Percentiles rank a stretch among this genome's conserved stretches.
phyloP scores from a whole-genome alignment of 164 flowering plant genomes.

The Berberis thunbergii region DNA sequence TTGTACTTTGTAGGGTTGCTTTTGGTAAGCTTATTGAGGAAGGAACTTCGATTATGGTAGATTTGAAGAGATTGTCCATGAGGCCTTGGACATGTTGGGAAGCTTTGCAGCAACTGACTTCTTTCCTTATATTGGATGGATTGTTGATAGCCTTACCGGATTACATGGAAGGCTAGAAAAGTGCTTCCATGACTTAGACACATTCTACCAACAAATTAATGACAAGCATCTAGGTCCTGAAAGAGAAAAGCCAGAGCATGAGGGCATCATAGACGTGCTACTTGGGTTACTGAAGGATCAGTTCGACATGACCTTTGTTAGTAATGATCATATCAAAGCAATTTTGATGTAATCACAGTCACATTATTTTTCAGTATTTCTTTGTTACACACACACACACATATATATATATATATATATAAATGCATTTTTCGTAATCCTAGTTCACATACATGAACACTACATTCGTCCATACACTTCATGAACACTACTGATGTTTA shows the following conservation, averaged over 20 bases:
- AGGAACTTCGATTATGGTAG: constrained; percentile 1
- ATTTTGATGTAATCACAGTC: neutral
- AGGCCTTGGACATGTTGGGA: constrained; percentile 8
- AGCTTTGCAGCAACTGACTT: neutral
- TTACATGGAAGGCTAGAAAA: constrained; percentile 6
- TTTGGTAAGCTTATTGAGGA: constrained; percentile 19
- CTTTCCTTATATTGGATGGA: constrained; percentile 7
- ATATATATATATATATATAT: no score
- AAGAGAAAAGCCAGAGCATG: neutral
- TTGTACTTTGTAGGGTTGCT: constrained; percentile 18
- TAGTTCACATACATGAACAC: neutral
- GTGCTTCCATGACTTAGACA: constrained; percentile 2
- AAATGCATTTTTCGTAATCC: neutral
- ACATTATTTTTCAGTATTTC: no score
- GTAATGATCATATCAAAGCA: constrained; percentile 6
- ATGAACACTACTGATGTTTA: no score
- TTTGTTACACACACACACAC: no score
- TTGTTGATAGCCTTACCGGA: constrained; percentile 3
- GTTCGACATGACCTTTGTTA: neutral
- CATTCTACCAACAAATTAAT: constrained; percentile 5
- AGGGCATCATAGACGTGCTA: constrained; percentile 8
- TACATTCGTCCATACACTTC: neutral
- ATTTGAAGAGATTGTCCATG: constrained; percentile 11
- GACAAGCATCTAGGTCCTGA: constrained; percentile 1
- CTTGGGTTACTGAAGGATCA: neutral